phyloP scores from a whole-genome alignment of 257 asterid genomes.

The Penstemon newberryi region DNA sequence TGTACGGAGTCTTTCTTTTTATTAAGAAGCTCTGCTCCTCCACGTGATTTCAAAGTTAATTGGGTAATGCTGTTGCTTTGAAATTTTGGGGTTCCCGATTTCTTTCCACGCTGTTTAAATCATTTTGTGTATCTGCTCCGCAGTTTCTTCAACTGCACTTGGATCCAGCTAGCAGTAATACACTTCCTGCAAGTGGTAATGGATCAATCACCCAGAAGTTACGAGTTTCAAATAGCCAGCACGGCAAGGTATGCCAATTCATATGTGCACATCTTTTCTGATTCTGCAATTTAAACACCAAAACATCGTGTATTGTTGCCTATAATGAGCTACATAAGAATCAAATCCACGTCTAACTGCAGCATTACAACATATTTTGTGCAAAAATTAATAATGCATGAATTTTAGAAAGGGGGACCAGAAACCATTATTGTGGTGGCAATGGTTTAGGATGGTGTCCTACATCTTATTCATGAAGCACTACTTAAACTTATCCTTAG shows the following conservation, averaged over 20 bases:
- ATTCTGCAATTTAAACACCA: background rate
- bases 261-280: background rate
- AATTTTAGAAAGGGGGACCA: background rate
- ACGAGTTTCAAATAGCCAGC: slow-evolving; percentile 80
- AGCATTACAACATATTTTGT: background rate
- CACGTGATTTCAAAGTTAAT: background rate
- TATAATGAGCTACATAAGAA: background rate
- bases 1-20: slow-evolving; percentile 10
- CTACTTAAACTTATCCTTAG: background rate
- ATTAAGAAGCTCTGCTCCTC: background rate
- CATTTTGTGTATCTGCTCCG: slow-evolving; percentile 26
- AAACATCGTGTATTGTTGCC: background rate
- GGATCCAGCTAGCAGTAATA: slow-evolving; percentile 89
- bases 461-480: background rate
- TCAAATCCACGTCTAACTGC: background rate
- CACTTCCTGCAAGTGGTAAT: slow-evolving; percentile 67
- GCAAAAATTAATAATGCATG: background rate
- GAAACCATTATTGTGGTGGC: background rate
- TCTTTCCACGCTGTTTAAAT: slow-evolving; percentile 3
- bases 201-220: slow-evolving; percentile 77
- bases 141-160: slow-evolving; percentile 97
- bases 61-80: slow-evolving; percentile 2
- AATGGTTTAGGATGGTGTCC: background rate
- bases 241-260: slow-evolving; percentile 70
- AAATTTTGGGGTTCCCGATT: background rate